Conservation (phyloP, 192 early-diverging fungal genomes). For the Podochytrium sp. region DNA sequence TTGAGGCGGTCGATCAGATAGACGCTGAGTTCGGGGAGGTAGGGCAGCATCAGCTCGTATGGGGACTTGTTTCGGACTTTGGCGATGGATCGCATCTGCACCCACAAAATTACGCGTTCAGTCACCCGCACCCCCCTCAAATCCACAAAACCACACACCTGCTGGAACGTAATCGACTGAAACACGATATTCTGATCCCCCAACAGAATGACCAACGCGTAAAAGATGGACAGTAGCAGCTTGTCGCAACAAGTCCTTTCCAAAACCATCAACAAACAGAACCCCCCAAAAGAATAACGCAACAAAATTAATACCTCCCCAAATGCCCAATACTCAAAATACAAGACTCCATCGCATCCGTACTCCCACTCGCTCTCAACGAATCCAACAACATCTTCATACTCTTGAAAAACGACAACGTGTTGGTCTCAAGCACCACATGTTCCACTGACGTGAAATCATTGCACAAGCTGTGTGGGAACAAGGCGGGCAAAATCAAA, state of each 20-base stretch:
- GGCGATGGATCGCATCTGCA: constrained; percentile 17
- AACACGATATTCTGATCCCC: constrained; percentile 11
- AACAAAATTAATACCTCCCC: constrained; percentile 3
- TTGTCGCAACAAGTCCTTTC: constrained; percentile 13
- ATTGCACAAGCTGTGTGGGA: constrained; percentile 7
- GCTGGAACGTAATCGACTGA: constrained; percentile 25
- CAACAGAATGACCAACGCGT: constrained; percentile 23
- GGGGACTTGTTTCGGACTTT: constrained; percentile 22
- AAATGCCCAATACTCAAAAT: constrained; percentile 12
- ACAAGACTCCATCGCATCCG: constrained; percentile 11
- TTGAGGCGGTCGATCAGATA: constrained; percentile 35
- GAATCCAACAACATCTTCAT: constrained; percentile 14
- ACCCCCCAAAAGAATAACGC: background rate
- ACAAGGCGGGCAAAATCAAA: constrained; percentile 4
- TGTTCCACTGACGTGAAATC: constrained; percentile 18
- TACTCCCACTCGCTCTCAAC: background rate
- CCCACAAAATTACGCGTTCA: background rate
- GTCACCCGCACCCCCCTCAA: background rate
- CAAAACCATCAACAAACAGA: background rate
- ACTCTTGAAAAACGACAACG: constrained; percentile 6
- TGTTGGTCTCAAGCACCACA: constrained; percentile 15
- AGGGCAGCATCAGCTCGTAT: constrained; percentile 29
- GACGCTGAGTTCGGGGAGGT: constrained; percentile 22
- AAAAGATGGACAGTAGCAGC: constrained; percentile 24
- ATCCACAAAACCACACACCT: constrained; percentile 6